Conservation (phyloP, 2,329 filamentous ascomycete species). For the Periconia digitata region DNA sequence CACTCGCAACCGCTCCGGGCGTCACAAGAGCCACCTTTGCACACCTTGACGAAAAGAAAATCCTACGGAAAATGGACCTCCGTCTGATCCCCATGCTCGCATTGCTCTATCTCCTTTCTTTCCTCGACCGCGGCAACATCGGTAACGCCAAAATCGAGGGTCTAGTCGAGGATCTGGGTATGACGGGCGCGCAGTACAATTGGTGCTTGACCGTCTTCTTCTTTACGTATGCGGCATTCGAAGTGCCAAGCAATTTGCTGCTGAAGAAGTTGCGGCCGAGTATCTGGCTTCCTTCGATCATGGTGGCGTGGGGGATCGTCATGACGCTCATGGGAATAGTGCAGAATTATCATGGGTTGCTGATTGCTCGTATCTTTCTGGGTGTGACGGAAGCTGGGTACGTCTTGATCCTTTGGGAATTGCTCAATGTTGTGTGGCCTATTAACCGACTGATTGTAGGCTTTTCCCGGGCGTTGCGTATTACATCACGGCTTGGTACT, state of each 20-base stretch:
- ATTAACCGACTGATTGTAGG: conserved; percentile 9
- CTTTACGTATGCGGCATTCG: conserved; percentile 51
- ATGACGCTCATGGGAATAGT: conserved; percentile 55
- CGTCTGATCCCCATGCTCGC: conserved; percentile 59
- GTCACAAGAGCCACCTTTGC: conserved; percentile 34
- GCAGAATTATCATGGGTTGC: conserved; percentile 48
- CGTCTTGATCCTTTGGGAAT: background rate
- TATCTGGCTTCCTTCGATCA: conserved; percentile 49
- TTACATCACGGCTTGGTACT: conserved; percentile 66
- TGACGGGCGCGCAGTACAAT: conserved; percentile 61
- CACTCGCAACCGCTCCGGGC: conserved; percentile 26
- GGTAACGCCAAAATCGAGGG: conserved; percentile 50
- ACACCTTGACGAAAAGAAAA: conserved; percentile 43
- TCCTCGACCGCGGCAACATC: conserved; percentile 38
- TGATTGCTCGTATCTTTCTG: conserved; percentile 51
- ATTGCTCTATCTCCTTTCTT: conserved; percentile 54
- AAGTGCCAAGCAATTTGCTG: conserved; percentile 62
- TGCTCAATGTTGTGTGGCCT: conserved; percentile 5
- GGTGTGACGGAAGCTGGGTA: conserved; percentile 41
- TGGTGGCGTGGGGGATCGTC: conserved; percentile 52
- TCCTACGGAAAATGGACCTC: conserved; percentile 56
- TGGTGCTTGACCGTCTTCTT: conserved; percentile 69
- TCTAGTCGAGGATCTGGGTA: conserved; percentile 26
- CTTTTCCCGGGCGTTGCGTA: conserved; percentile 48
- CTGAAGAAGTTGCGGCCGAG: conserved; percentile 60